Evolutionary conservation across 768 basidiomycete genomes (phyloP), one percentile per base, ranked within the genome.

Genomic region (Pleurotus tuber-regium): DNA sequence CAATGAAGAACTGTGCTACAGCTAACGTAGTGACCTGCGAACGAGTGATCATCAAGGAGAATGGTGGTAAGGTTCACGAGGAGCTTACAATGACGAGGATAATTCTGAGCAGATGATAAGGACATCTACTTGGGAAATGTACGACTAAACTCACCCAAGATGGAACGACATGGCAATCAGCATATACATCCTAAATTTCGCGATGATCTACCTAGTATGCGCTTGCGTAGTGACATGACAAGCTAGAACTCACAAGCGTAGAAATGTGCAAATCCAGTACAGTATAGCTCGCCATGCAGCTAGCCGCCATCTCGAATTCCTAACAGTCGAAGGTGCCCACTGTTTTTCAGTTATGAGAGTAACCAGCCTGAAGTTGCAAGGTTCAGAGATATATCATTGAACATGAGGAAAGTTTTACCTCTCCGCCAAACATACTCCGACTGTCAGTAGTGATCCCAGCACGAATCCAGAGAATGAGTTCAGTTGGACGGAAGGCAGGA

Each of bases 141-240:
- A 19, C 47, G 4, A 16, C 24, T 29, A 31, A 8, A 73, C 85
- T 65, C 60, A 87, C 87, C 83, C 78, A n/a, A 80, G 51, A 50
- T 87, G 79, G 55, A 84, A 80, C 18, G 86, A 80, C 85, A 88
- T 88, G 21, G 82, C 77, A 46, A 84, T 70, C 12, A 89, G 74
- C 86, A 89, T 88, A 60, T 88, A 89, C 54, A 78, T 66, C 50
- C 86, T 88, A 14, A 9, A 47, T n/a, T 52, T 57, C 51, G n/a
- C 29, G 39, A 26, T 21, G 18, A 42, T 33, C 18, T 21, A 43
- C 16, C 18, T 24, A 50, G 36, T 24, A 30, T 39, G 23, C 39
- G 38, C 30, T 25, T 18, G 25, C 12, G 39, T 12, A 23, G 21
- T 19, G 28, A 14, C 28, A 14, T 10, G n/a, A 29, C 24, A 46